Conservation (phyloP, 2,329 filamentous ascomycete genomes). For the Hawksworthiomyces lignivorus region DNA sequence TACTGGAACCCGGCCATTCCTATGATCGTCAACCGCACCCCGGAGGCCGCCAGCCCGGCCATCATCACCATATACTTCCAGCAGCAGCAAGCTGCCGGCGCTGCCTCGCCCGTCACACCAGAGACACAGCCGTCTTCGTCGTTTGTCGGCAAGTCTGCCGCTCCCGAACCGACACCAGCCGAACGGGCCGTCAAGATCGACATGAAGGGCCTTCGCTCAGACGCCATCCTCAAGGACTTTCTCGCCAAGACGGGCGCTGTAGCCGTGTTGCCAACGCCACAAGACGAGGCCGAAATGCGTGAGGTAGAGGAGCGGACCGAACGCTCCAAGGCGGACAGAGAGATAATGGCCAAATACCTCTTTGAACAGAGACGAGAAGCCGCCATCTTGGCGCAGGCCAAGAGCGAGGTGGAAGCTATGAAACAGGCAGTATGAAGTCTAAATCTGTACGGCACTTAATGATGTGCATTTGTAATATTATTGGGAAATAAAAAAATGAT, state of each 20-base stretch:
- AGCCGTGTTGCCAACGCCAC: conserved; percentile 45
- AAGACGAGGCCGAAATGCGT: conserved; percentile 57
- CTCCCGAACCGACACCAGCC: conserved; percentile 37
- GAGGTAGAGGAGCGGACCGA: conserved; percentile 47
- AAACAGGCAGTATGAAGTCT: conserved; percentile 23
- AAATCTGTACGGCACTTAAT: no score
- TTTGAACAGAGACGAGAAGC: conserved; percentile 55
- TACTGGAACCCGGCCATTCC: conserved; percentile 83
- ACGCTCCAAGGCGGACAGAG: conserved; percentile 46
- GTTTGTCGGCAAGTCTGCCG: conserved; percentile 37
- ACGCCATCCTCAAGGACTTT: conserved; percentile 56
- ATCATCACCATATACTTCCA: conserved; percentile 60
- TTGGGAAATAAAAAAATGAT: neutral
- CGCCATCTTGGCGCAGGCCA: conserved; percentile 48
- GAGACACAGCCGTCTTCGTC: conserved; percentile 40
- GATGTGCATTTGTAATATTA: no score
- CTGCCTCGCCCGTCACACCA: conserved; percentile 12
- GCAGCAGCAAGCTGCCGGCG: conserved; percentile 17
- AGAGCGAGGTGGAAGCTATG: conserved; percentile 39
- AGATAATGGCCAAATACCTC: conserved; percentile 42
- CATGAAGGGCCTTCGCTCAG: conserved; percentile 55
- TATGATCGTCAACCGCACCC: conserved; percentile 71
- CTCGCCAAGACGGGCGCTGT: conserved; percentile 55
- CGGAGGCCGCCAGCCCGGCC: conserved; percentile 47
- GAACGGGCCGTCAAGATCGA: conserved; percentile 49